Evolutionary conservation across 306 rosid species (phyloP).

Genomic region (Betula pendula): DNA sequence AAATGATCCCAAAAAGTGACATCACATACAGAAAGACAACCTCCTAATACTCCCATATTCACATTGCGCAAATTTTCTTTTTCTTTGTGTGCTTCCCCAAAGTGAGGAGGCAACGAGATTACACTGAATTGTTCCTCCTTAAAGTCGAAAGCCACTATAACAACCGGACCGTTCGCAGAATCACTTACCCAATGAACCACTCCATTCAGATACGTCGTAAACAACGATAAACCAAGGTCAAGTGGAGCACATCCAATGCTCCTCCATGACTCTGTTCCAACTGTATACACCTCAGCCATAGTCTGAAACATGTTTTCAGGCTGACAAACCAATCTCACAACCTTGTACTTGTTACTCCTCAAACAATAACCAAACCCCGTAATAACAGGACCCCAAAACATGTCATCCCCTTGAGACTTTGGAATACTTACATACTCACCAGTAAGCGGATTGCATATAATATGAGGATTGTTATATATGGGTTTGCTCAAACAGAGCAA

Average conservation of each 20-base stretch:
- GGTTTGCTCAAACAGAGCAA: constrained; percentile 1
- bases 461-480: not conserved
- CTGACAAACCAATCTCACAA: not conserved
- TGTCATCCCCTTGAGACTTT: not conserved
- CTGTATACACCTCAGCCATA: constrained; percentile 17
- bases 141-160: constrained; percentile 4
- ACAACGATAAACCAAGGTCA: not conserved
- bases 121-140: constrained; percentile 6
- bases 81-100: not conserved
- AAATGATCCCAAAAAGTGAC: not conserved
- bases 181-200: constrained; percentile 20
- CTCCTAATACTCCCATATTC: constrained; percentile 10
- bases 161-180: not conserved
- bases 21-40: constrained; percentile 15
- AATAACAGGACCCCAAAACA: not conserved
- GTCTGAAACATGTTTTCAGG: not conserved
- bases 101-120: not conserved
- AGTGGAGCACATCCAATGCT: constrained; percentile 10
- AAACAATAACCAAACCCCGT: not conserved
- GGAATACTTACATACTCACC: constrained; percentile 15
- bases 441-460: constrained; percentile 20
- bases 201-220: constrained; percentile 11
- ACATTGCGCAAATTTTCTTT: not conserved
- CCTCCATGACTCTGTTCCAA: constrained; percentile 20
- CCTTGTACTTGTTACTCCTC: constrained; percentile 16